phyloP scores from a whole-genome alignment of 176 grass and related monocot species.

The Aegilops tauschii region DNA sequence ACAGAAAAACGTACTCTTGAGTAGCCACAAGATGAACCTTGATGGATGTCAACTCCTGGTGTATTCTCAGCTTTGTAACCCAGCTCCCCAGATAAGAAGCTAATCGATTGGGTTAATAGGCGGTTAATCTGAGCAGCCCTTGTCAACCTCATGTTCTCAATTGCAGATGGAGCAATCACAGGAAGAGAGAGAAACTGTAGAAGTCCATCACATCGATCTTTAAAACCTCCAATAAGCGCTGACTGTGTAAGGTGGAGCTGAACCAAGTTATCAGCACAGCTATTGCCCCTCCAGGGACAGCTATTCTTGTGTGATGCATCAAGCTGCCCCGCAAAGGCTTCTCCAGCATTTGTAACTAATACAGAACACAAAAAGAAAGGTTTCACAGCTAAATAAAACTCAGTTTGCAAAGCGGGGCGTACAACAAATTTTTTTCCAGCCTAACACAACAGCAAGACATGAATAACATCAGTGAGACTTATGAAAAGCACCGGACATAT shows the following conservation, averaged over 20 bases:
- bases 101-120: conserved; percentile 64
- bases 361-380: conserved; percentile 51
- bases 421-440: conserved; percentile 30
- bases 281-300: conserved; percentile 93
- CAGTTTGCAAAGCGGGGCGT: conserved; percentile 27
- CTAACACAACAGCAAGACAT: conserved; percentile 29
- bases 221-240: conserved; percentile 83
- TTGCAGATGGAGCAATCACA: conserved; percentile 75
- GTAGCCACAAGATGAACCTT: conserved; percentile 60
- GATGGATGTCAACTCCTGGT: conserved; percentile 47
- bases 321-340: conserved; percentile 74
- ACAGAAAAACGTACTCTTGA: conserved; percentile 54
- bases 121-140: conserved; percentile 63
- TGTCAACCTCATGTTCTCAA: conserved; percentile 77
- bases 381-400: conserved; percentile 37
- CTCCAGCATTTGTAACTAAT: conserved; percentile 67
- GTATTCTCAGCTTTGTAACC: conserved; percentile 70
- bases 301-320: conserved; percentile 62
- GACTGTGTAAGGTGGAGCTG: conserved; percentile 80
- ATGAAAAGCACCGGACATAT: neutral
- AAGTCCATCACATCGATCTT: conserved; percentile 92
- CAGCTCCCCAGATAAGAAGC: conserved; percentile 68
- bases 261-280: conserved; percentile 86
- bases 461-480: conserved; percentile 23
- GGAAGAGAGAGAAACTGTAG: conserved; percentile 83